Base-by-base conservation (phyloP, 106 monocot species). In the Acorus calamus region DNA sequence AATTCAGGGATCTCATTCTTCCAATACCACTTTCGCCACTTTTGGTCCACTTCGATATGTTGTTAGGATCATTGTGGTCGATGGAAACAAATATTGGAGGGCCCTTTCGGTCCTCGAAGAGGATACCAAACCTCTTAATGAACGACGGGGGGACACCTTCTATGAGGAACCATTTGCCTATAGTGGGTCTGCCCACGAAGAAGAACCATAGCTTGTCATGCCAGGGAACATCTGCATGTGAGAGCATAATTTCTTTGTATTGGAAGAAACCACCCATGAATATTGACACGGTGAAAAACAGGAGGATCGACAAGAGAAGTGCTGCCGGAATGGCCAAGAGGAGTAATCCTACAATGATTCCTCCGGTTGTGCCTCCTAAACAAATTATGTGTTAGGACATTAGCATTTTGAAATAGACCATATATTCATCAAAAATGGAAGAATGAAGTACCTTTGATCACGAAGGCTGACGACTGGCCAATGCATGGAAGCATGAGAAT, bases 401-500 rank as follows among this genome's bases (percentile, higher is more conserved):
- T 51, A 51, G 51, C 0, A 51, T 51, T 51, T 51, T 5, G 0
- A 5, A 51, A 51, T 5, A 51, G 5, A 9, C 51, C 9, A 51
- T 51, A 9, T 7, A 51, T 7, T 51, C 51, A 7, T 7, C 5
- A 51, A 7, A 7, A 7, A 51, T 7, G 5, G 5, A 5, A 51
- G 9, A 51, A 51, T 51, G 51, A 7, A 5, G 5, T 51, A 51
- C 51, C 51, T 51, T 9, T 51, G 51, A 51, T 51, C 7, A 51
- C 51, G 9, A 51, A 51, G 5, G 51, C 51, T 51, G 51, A 51
- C 9, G 51, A 5, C 51, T 51, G 51, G 7, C 51, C 51, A 9
- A 51, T 51, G 51, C 51, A 51, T 51, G 51, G 51, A 51, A 51
- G 51, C 51, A 51, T 51, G 51, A 51, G 51, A 51, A 51, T 51